Percentiles rank a stretch among this genome's conserved stretches.
Conservation (phyloP, 257 asterid genomes). For the Avicennia marina region DNA sequence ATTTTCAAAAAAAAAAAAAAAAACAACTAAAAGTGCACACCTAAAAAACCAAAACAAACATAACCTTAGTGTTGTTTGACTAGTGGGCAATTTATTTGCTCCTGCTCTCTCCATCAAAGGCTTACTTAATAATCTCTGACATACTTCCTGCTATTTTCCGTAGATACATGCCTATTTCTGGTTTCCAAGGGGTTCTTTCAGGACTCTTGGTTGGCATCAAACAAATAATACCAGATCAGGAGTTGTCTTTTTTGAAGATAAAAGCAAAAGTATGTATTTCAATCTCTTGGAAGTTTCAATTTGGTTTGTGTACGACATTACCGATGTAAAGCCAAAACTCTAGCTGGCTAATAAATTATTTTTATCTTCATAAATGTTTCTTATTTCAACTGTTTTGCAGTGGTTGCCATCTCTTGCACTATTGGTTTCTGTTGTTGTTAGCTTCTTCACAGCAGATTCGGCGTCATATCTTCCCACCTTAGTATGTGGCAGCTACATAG, state of each 20-base stretch:
- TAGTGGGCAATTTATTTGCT: no score
- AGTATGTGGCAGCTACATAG: slow-evolving; percentile 73
- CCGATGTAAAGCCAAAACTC: not conserved
- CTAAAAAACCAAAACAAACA: no score
- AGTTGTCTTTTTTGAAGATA: slow-evolving; percentile 54
- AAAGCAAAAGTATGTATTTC: slow-evolving; percentile 63
- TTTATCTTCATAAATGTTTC: slow-evolving; percentile 11
- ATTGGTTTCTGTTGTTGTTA: slow-evolving; percentile 42
- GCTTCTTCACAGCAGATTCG: slow-evolving; percentile 59
- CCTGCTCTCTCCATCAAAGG: no score
- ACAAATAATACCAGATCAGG: slow-evolving; percentile 86
- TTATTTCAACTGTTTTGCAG: slow-evolving; percentile 46
- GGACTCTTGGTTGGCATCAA: slow-evolving; percentile 90
- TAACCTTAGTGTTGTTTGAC: no score
- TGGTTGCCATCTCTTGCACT: slow-evolving; percentile 85
- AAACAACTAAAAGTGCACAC: no score
- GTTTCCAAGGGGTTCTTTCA: slow-evolving; percentile 86
- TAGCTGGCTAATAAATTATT: not conserved
- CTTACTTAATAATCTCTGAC: slow-evolving; percentile 4
- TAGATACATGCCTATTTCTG: slow-evolving; percentile 84
- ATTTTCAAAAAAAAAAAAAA: no score
- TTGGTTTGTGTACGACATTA: not conserved
- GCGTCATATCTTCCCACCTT: slow-evolving; percentile 68
- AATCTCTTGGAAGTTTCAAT: slow-evolving; percentile 8
- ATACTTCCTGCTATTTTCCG: slow-evolving; percentile 16